Base-by-base conservation (phyloP, 2,329 filamentous ascomycete genomes). In the Nannizziopsis barbatae region DNA sequence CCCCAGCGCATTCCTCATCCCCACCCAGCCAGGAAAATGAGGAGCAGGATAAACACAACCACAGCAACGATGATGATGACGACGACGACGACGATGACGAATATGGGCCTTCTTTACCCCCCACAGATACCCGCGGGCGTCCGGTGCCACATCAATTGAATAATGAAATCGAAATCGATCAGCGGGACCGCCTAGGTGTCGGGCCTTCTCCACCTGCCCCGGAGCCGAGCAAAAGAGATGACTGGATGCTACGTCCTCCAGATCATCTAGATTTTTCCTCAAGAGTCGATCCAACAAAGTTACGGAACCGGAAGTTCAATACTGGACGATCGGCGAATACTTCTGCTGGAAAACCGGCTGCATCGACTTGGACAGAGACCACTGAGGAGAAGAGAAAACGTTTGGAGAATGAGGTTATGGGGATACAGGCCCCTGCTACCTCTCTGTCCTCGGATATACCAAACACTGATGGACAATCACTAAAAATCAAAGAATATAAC, bases 331-430 rank as follows among this genome's bases (percentile, higher is more conserved):
- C 74, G 5, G 71, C 77, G 1, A 72, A 71, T 52, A 70, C 65
- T 7, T 58, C 66, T 3, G 53, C 56, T 18, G 65, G 66, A 3
- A 62, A 62, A n/a, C 59, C 64, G 7, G 62, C 43, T 1, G 43
- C 47, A 11, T 50, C 48, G 10, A 79, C 88, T 45, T 95, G 89
- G 89, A 92, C 87, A 0, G 89, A 95, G 65, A 94, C 87, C 7
- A 83, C 86, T 0, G 85, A 89, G 61, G 77, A 95, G 66, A 94
- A 93, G 66, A 77, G 83, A 47, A 81, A 83, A 65, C 75, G 86
- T 42, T 68, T 95, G 22, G 81, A 84, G 57, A 81, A 93, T 62
- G 81, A 90, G 42, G 84, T 94, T 11, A 75, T 95, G 54, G 88
- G 88, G 0, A 78, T 88, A 1, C 69, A 65, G 50, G 63, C 64